phyloP scores from a whole-genome alignment of 179 eudicot genomes.

The Camellia oleifera region DNA sequence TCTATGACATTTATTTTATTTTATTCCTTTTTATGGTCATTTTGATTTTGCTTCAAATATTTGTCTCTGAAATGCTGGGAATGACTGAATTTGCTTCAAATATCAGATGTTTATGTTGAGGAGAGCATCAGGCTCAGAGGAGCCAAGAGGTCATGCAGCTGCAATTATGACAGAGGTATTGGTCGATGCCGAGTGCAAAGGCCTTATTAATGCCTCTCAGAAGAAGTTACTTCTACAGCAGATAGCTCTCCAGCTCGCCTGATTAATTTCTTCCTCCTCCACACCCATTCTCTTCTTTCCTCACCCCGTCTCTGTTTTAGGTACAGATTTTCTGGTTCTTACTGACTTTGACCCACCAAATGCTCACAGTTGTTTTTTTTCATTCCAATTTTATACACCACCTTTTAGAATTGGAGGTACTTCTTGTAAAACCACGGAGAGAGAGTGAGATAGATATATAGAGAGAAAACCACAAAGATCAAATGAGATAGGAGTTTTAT shows the following conservation, averaged over 20 bases:
- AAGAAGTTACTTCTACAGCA: slow-evolving; percentile 69
- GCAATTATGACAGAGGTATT: slow-evolving; percentile 80
- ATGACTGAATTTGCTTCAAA: no score
- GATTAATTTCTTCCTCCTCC: slow-evolving; percentile 11
- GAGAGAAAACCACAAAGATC: background rate
- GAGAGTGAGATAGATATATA: background rate
- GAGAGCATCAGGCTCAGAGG: slow-evolving; percentile 56
- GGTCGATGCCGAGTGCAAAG: slow-evolving; percentile 76
- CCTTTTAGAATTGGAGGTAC: background rate
- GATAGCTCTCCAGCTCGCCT: slow-evolving; percentile 83
- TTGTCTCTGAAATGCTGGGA: background rate
- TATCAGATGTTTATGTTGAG: slow-evolving; percentile 78
- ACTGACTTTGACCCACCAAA: background rate
- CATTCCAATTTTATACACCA: background rate
- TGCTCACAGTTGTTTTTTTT: background rate
- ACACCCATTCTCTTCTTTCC: background rate
- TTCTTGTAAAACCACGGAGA: background rate
- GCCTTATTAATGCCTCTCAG: slow-evolving; percentile 64
- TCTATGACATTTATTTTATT: background rate
- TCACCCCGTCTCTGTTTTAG: background rate
- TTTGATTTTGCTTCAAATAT: background rate
- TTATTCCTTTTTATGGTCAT: background rate
- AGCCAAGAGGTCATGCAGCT: slow-evolving; percentile 74
- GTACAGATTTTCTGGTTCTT: background rate
- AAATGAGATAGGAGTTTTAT: slow-evolving; percentile 4